phyloP scores from a whole-genome alignment of 2,329 filamentous ascomycete genomes.

The Stemphylium lycopersici region DNA sequence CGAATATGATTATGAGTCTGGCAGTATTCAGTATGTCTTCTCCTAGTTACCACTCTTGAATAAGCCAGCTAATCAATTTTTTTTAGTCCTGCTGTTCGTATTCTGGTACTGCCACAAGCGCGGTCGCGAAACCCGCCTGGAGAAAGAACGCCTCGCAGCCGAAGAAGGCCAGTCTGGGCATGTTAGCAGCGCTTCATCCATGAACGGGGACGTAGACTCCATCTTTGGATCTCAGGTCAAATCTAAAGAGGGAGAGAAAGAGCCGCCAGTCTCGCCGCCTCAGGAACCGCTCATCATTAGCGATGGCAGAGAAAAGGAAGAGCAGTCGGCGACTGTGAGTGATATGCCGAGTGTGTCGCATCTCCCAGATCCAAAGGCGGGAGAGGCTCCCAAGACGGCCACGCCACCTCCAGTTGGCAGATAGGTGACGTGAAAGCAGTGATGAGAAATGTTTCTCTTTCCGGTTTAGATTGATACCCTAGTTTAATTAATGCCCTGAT shows the following conservation, averaged over 20 bases:
- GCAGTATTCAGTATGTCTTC: conserved; percentile 78
- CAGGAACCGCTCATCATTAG: conserved; percentile 32
- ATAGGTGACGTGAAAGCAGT: conserved; percentile 2
- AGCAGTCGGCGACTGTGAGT: conserved; percentile 28
- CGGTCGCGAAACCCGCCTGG: conserved; percentile 81
- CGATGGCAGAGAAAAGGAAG: conserved; percentile 30
- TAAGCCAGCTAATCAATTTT: not conserved
- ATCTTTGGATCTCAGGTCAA: conserved; percentile 36
- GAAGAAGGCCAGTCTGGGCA: conserved; percentile 38
- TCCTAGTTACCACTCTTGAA: not conserved
- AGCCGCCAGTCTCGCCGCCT: conserved; percentile 26
- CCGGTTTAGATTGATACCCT: conserved; percentile 32
- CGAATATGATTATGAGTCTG: conserved; percentile 89
- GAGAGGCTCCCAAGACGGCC: conserved; percentile 20
- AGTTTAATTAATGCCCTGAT: conserved; percentile 11
- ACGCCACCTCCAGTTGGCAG: conserved; percentile 17
- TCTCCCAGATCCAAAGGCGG: conserved; percentile 41
- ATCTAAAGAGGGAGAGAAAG: conserved; percentile 14
- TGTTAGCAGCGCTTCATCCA: conserved; percentile 38
- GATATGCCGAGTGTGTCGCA: conserved; percentile 47
- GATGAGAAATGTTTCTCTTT: not conserved
- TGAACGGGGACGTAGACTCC: conserved; percentile 39
- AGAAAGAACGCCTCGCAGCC: conserved; percentile 59
- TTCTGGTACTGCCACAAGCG: conserved; percentile 99
- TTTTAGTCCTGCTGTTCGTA: conserved; percentile 79